Evolutionary conservation across 2,329 filamentous ascomycete species (phyloP), one percentile per base, ranked within the genome.

Genomic region (Fusarium sp.): DNA sequence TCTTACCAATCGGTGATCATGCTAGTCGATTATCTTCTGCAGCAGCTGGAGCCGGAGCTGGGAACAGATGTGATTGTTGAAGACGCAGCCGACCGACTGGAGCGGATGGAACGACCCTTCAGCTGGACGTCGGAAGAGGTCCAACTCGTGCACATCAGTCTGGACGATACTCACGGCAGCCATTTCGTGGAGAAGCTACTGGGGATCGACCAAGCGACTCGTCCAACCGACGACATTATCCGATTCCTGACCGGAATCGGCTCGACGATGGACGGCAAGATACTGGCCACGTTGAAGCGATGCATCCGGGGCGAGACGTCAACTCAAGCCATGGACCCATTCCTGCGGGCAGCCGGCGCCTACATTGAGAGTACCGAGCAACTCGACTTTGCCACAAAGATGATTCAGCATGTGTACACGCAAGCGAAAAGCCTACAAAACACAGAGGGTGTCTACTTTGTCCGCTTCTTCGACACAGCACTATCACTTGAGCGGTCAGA

Each of bases 101-200:
- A 79, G 4, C 70, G 78, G 64, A 80, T 79, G 14, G 78, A 83
- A 70, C 30, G 71, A 7, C 74, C 81, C 5, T 85, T 89, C 52
- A 84, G 84, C 1, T 87, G 89, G 79, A 87, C 86, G 4, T 75
- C 79, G 1, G 71, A 77, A 0, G 90, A 92, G 77, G 82, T 87
- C 14, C 81, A 85, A 32, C 74, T 87, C 3, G 72, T 91, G 3
- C 83, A 86, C 66, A 80, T 81, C 39, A 83, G 87, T 39, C 79
- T 72, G 76, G 81, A 80, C 39, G 68, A 78, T 4, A 65, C 74
- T 23, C 27, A 45, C 11, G 45, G 64, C 32, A 90, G 88, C 71
- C 83, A 91, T n/a, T 90, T 93, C 62, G 80, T 92, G 27, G 90
- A 91, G 78, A 94, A 93, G 79, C 85, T 95, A 30, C 85, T 95